Conservation (phyloP, 2,329 filamentous ascomycete genomes). For the Calcarisporium arbuscula region DNA sequence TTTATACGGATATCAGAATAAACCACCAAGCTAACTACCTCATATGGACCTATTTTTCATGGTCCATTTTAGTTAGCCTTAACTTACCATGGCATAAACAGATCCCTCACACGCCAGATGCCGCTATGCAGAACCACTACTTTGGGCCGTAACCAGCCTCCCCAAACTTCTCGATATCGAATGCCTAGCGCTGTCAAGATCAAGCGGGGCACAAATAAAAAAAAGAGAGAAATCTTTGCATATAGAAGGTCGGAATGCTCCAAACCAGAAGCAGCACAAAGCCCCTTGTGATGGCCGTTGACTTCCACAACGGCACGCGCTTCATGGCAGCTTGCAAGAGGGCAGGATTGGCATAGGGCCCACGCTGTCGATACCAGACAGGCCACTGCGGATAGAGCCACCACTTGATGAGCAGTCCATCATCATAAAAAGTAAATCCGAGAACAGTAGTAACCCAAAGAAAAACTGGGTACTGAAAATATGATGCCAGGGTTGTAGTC, state of each 20-base stretch:
- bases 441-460: background rate
- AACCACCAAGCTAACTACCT: too few species aligned
- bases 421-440: background rate
- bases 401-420: background rate
- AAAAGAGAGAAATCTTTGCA: background rate
- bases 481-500: background rate
- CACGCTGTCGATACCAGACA: background rate
- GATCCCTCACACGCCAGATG: background rate
- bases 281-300: background rate
- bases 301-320: background rate
- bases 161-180: background rate
- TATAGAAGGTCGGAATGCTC: background rate
- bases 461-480: background rate
- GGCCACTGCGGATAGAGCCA: background rate
- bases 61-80: too few species aligned
- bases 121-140: background rate
- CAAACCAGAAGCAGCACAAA: background rate
- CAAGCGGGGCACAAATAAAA: background rate
- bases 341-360: background rate
- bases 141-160: background rate
- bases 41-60: too few species aligned
- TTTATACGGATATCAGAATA: too few species aligned
- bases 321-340: background rate
- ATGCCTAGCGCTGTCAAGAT: background rate
- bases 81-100: background rate